Percentiles rank a stretch among this genome's conserved stretches.
Evolutionary conservation across 139 green algal species (phyloP).

Genomic region (Chlamydomonas asymmetrica): DNA sequence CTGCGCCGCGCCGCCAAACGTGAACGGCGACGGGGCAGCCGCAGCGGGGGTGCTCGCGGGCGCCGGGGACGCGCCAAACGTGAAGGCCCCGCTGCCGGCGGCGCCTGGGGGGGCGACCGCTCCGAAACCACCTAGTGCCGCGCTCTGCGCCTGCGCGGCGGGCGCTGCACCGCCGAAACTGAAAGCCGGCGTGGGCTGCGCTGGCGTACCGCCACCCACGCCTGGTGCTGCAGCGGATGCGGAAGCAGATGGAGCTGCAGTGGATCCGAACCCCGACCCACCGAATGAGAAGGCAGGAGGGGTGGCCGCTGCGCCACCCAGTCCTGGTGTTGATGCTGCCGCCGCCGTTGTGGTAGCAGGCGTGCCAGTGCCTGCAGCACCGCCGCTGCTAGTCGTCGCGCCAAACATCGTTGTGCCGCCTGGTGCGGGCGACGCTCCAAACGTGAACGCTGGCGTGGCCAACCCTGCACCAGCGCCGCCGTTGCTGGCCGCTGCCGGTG

Average conservation of each 20-base stretch:
- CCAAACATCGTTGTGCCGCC: not conserved
- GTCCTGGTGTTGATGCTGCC: not conserved
- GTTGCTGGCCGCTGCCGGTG: not conserved
- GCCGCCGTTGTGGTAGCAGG: not conserved
- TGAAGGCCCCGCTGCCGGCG: not conserved
- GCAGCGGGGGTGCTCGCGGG: not conserved
- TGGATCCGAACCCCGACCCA: not conserved
- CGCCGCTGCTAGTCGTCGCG: not conserved
- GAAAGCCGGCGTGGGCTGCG: not conserved
- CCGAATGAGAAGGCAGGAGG: not conserved
- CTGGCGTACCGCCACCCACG: not conserved
- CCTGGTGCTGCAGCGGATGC: not conserved
- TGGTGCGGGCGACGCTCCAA: not conserved
- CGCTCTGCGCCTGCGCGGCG: not conserved
- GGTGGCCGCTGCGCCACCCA: not conserved
- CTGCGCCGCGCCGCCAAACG: not conserved
- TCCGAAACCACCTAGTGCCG: not conserved
- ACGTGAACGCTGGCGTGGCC: not conserved
- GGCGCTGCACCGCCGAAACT: not conserved
- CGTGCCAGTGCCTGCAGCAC: not conserved
- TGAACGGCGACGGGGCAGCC: not conserved
- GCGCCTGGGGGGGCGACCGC: not conserved
- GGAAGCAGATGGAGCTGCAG: not conserved
- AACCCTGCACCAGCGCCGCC: not conserved
- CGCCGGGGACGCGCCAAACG: slow-evolving; percentile 1